Conservation (phyloP, 2,329 filamentous ascomycete genomes). For the Boeremia exigua region DNA sequence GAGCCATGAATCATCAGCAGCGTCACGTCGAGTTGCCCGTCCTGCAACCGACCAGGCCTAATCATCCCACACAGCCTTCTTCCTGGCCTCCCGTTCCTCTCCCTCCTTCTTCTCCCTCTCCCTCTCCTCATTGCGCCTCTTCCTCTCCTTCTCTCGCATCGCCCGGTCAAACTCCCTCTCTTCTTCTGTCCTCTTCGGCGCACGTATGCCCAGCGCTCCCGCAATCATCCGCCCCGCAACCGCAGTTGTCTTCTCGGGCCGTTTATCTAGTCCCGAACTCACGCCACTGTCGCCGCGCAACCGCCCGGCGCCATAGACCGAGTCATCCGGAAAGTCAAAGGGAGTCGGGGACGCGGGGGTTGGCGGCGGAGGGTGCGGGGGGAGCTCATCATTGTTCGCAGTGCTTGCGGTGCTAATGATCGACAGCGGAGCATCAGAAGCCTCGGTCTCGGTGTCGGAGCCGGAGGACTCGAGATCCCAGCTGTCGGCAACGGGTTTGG, state of each 20-base stretch:
- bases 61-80: conserved; percentile 84
- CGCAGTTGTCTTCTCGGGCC: conserved; percentile 92
- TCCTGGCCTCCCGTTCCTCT: conserved; percentile 74
- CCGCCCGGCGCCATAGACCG: conserved; percentile 22
- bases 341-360: conserved; percentile 45
- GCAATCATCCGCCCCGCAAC: conserved; percentile 91
- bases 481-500: conserved; percentile 65
- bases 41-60: conserved; percentile 29
- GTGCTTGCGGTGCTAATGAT: conserved; percentile 16
- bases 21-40: neutral
- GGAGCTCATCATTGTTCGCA: conserved; percentile 7
- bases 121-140: conserved; percentile 73
- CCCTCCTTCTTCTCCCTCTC: conserved; percentile 68
- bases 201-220: conserved; percentile 80
- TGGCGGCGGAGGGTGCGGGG: conserved; percentile 42
- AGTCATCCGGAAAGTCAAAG: conserved; percentile 41
- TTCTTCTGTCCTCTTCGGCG: conserved; percentile 84
- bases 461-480: conserved; percentile 75
- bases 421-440: conserved; percentile 33
- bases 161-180: conserved; percentile 85
- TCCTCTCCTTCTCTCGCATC: conserved; percentile 83
- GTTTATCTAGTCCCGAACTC: conserved; percentile 33
- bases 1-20: neutral
- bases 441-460: conserved; percentile 43
- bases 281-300: conserved; percentile 32